Evolutionary conservation across 768 basidiomycete species (phyloP).

Genomic region (Infundibulicybe gibba): DNA sequence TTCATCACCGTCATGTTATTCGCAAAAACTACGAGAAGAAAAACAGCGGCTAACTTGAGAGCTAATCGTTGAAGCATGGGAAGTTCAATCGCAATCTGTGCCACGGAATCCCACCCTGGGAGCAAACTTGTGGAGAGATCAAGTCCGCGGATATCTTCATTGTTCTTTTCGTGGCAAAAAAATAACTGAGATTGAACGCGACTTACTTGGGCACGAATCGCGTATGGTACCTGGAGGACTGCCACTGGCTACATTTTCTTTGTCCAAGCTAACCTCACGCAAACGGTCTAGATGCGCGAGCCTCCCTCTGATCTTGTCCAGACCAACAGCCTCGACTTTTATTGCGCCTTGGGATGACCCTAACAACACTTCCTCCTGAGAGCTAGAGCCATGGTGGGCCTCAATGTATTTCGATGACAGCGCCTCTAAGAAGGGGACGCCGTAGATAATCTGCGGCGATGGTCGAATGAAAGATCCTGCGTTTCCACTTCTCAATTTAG

Average conservation of each 20-base stretch:
- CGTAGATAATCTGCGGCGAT: constrained; percentile 54
- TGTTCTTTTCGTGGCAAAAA: constrained; percentile 3
- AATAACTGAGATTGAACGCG: constrained; percentile 3
- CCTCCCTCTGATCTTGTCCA: constrained; percentile 75
- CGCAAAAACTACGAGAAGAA: constrained; percentile 6
- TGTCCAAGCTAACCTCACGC: constrained; percentile 79
- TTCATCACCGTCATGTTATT: constrained; percentile 12
- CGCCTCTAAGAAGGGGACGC: constrained; percentile 71
- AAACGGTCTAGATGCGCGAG: constrained; percentile 64
- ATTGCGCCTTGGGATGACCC: constrained; percentile 85
- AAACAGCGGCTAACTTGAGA: constrained; percentile 63
- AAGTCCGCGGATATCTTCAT: constrained; percentile 68
- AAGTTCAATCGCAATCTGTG: constrained; percentile 59
- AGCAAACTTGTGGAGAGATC: constrained; percentile 80
- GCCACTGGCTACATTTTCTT: constrained; percentile 50
- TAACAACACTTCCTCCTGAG: constrained; percentile 62
- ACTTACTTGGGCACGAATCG: constrained; percentile 67
- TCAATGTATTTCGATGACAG: constrained; percentile 79
- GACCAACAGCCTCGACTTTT: constrained; percentile 79
- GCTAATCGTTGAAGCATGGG: constrained; percentile 59
- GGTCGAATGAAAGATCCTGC: constrained; percentile 83
- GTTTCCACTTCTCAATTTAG: constrained; percentile 43
- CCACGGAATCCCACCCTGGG: constrained; percentile 65
- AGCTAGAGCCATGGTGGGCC: constrained; percentile 41
- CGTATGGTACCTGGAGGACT: constrained; percentile 49